Conservation (phyloP, 306 rosid species). For the Quillaja saponaria region DNA sequence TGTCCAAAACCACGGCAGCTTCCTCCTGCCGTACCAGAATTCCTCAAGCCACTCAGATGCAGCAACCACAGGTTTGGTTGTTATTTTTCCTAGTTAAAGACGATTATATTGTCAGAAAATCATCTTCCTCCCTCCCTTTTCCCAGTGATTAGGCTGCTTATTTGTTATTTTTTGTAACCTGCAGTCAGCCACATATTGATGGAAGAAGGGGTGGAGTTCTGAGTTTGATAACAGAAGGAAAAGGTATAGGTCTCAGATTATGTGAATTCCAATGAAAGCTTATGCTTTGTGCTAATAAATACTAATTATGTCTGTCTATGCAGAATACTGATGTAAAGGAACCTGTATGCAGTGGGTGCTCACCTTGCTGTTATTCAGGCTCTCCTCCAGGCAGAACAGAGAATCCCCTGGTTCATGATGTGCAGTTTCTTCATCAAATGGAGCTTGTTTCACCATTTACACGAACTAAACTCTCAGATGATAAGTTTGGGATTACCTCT, state of each 20-base stretch:
- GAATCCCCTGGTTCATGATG: constrained; percentile 74
- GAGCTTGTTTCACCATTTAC: constrained; percentile 60
- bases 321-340: constrained; percentile 55
- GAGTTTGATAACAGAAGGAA: constrained; percentile 50
- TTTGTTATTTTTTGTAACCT: constrained; percentile 19
- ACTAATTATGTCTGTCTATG: constrained; percentile 20
- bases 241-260: constrained; percentile 46
- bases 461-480: constrained; percentile 48
- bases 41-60: constrained; percentile 65
- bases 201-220: constrained; percentile 48
- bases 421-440: constrained; percentile 71
- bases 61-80: constrained; percentile 56
- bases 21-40: constrained; percentile 57
- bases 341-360: constrained; percentile 45
- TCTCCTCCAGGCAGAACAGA: constrained; percentile 80
- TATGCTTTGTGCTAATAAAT: background rate
- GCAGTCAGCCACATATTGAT: constrained; percentile 48
- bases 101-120: background rate
- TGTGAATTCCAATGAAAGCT: background rate
- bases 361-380: constrained; percentile 60
- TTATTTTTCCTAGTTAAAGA: background rate
- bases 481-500: constrained; percentile 50
- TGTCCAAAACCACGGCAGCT: constrained; percentile 73
- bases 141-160: background rate
- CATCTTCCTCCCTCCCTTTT: background rate